Evolutionary conservation across 495 filamentous ascomycete species (phyloP), one percentile per base, ranked within the genome.

Genomic region (Penicillium atrosanguineum): DNA sequence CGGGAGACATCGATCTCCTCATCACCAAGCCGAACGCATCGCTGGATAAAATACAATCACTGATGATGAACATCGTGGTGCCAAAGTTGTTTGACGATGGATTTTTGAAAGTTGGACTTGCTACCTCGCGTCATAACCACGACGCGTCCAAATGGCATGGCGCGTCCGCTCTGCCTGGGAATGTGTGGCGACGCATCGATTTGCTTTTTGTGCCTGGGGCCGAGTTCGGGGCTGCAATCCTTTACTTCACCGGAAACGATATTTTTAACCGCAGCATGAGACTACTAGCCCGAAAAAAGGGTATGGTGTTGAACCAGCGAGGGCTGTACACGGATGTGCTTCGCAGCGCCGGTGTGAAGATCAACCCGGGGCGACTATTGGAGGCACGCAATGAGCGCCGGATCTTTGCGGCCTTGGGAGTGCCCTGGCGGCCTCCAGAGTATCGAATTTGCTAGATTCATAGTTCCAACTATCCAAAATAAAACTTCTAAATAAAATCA

Each of bases 191-290:
- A 20, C 81, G 91, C 2, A 87, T 96, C 53, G 94, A 98, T 64
- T 81, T 97, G 26, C 76, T 98, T 0, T 79, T 96, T 15, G 94
- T 96, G 12, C 91, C 91, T 0, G 83, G 85, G 55, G 76, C 79
- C 0, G 85, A 96, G 70, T 75, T 92, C 38, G 94, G 94, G 3
- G 94, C 94, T 1, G 92, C 94, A 1, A 65, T 97, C 62, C 81
- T 98, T 46, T 98, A 98, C 62, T 98, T 97, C 59, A 97, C 94
- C 0, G 94, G 94, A 1, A 95, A 96, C 60, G 92, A 96, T 62
- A 91, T 97, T 45, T 98, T 98, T 74, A 98, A 98, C 61, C 78
- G 93, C 26, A 94, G 89, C 50, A 81, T 97, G 69, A 70, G 94
- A 57, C 69, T 97, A 11, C 73, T 97, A 44, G 90, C 91, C 21